These are phyloP conservation scores for Wallacemonas collosoma DNA, from an alignment of 208 protist genomes.

Conservation along the genomic window DNA sequence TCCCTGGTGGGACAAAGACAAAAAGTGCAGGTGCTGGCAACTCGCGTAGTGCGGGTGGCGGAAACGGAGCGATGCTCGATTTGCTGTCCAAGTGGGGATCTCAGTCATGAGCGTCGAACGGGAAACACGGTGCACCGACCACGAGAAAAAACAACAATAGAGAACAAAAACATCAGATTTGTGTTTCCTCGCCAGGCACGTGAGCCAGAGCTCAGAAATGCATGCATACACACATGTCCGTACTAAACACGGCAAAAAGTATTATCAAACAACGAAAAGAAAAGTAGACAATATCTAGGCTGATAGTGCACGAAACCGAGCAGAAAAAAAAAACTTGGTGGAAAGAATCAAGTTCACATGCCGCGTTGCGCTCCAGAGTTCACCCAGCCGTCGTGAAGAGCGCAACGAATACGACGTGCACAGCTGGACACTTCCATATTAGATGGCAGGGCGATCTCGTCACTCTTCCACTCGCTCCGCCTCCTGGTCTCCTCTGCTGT, in stretches of 20 bases:
- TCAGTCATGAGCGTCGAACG: background rate
- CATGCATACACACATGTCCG: background rate
- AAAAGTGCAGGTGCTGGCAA: background rate
- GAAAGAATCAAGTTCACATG: too few relatives aligned
- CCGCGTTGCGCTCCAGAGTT: too few relatives aligned
- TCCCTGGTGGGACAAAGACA: background rate
- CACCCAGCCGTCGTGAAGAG: too few relatives aligned
- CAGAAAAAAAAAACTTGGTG: too few relatives aligned
- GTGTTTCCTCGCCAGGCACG: background rate
- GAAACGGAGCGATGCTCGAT: constrained; percentile 19
- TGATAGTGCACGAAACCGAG: too few relatives aligned
- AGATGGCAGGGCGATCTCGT: too few relatives aligned
- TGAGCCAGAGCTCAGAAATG: background rate
- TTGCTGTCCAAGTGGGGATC: constrained; percentile 45
- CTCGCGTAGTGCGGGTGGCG: background rate
- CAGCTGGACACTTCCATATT: too few relatives aligned
- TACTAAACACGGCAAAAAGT: background rate
- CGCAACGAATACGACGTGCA: too few relatives aligned
- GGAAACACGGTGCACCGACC: background rate
- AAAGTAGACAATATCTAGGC: background rate
- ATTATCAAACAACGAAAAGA: constrained; percentile 2
- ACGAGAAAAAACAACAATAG: too few relatives aligned
- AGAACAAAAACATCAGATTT: background rate
- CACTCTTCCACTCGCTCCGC: too few relatives aligned
- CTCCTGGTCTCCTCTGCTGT: too few relatives aligned